Evolutionary conservation across 345 rosid genomes (phyloP).

Genomic region (Alliaria petiolata): DNA sequence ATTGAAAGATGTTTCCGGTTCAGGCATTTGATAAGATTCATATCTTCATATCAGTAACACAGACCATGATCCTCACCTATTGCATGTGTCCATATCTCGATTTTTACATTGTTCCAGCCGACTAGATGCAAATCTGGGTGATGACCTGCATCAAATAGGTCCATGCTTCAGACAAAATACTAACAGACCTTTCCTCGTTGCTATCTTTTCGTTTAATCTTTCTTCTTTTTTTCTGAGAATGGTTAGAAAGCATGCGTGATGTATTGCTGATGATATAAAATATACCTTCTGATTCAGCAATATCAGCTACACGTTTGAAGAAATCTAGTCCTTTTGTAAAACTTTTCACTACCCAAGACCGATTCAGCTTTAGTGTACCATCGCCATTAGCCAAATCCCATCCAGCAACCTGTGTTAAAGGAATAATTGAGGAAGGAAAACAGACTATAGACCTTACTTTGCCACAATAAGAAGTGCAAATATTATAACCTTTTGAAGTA

Average conservation of each 20-base stretch:
- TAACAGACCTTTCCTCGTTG: neutral
- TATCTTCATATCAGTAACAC: neutral
- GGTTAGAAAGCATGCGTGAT: neutral
- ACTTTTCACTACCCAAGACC: slow-evolving; percentile 70
- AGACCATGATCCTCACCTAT: slow-evolving; percentile 54
- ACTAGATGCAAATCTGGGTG: slow-evolving; percentile 98
- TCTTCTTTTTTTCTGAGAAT: neutral
- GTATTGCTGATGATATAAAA: neutral
- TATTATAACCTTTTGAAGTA: slow-evolving; percentile 58
- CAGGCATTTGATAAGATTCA: slow-evolving; percentile 3
- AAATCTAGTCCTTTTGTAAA: slow-evolving; percentile 81
- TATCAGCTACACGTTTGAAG: slow-evolving; percentile 63
- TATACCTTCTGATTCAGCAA: slow-evolving; percentile 89
- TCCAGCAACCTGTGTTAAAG: slow-evolving; percentile 51
- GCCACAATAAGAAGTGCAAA: neutral
- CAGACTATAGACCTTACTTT: neutral
- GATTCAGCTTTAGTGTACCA: slow-evolving; percentile 62
- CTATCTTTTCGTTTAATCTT: neutral
- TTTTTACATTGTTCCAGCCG: slow-evolving; percentile 88
- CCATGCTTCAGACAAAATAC: neutral
- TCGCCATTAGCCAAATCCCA: slow-evolving; percentile 78
- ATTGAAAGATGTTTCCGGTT: neutral
- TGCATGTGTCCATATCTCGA: slow-evolving; percentile 95
- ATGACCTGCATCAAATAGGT: slow-evolving; percentile 60
- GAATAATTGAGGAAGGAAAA: neutral